These are phyloP conservation scores for Aspergillus ruber DNA, from an alignment of 2,329 filamentous ascomycete species.

Conservation along the genomic window DNA sequence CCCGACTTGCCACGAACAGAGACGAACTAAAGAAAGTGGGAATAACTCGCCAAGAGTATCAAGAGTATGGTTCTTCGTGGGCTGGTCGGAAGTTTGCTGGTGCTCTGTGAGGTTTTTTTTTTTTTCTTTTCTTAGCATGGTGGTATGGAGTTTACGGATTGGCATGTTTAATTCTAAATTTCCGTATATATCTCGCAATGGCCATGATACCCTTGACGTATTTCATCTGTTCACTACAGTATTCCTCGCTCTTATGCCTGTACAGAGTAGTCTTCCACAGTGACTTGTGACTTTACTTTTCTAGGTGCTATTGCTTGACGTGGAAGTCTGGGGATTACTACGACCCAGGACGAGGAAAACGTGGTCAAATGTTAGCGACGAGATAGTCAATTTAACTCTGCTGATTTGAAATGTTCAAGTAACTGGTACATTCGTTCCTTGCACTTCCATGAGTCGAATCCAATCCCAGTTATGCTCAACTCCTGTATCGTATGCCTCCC, in stretches of 20 bases:
- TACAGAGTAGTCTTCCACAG: too few species aligned
- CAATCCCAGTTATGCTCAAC: neutral
- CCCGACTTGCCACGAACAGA: constrained; percentile 63
- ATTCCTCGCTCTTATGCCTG: too few species aligned
- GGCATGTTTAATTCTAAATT: neutral
- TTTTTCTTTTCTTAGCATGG: neutral
- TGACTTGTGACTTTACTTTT: too few species aligned
- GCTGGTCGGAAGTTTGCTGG: constrained; percentile 63
- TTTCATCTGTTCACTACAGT: too few species aligned
- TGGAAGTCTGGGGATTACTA: too few species aligned
- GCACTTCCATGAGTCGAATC: neutral
- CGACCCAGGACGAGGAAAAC: too few species aligned
- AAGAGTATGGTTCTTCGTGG: constrained; percentile 75
- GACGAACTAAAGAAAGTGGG: constrained; percentile 58
- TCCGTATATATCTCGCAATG: too few species aligned
- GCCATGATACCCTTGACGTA: neutral
- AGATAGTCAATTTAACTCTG: too few species aligned
- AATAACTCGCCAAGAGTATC: constrained; percentile 85
- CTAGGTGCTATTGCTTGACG: too few species aligned
- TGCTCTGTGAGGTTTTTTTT: constrained; percentile 8
- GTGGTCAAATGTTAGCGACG: too few species aligned
- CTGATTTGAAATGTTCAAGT: neutral
- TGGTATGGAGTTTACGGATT: neutral
- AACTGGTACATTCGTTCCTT: neutral
- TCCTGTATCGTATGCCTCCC: neutral